A percentile compares a stretch with the other conserved stretches of the same genome.
Evolutionary conservation across 192 early-diverging fungal species (phyloP).

Genomic region (Mortierella antarctica): DNA sequence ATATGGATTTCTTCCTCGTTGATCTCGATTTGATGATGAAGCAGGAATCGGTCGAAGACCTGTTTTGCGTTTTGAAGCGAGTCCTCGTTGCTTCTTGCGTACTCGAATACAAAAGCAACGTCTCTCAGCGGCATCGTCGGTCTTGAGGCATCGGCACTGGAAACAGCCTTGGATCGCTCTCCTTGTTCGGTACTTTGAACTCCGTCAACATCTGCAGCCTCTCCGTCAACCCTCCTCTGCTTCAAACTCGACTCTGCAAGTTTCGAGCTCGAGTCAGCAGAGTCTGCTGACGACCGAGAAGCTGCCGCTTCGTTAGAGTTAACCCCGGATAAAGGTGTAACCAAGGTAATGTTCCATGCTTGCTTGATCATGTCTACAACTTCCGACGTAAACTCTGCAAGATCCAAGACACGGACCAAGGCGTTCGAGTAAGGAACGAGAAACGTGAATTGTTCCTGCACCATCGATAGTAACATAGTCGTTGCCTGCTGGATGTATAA

Average conservation of each 20-base stretch:
- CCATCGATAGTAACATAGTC: slow-evolving; percentile 64
- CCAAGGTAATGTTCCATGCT: slow-evolving; percentile 58
- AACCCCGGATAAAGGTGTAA: slow-evolving; percentile 3
- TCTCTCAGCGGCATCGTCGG: slow-evolving; percentile 12
- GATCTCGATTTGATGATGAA: slow-evolving; percentile 21
- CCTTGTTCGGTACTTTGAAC: neutral
- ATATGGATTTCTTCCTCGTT: slow-evolving; percentile 40
- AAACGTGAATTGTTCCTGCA: slow-evolving; percentile 66
- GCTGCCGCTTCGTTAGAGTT: neutral
- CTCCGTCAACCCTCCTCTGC: neutral
- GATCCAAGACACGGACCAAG: slow-evolving; percentile 51
- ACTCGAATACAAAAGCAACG: slow-evolving; percentile 51
- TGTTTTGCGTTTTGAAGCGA: slow-evolving; percentile 45
- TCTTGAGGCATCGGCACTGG: neutral
- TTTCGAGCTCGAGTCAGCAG: too few relatives aligned
- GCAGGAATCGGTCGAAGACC: slow-evolving; percentile 34
- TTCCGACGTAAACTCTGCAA: slow-evolving; percentile 58
- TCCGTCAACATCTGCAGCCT: neutral
- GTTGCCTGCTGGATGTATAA: slow-evolving; percentile 64
- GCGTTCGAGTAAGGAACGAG: slow-evolving; percentile 61
- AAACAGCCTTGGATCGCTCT: neutral
- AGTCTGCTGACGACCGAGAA: neutral
- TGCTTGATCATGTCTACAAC: slow-evolving; percentile 54
- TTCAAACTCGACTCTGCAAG: neutral
- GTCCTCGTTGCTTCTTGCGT: slow-evolving; percentile 49